Evolutionary conservation across 1,284 basidiomycete species (phyloP), one percentile per base, ranked within the genome.

Genomic region (Microbotryum intermedium): DNA sequence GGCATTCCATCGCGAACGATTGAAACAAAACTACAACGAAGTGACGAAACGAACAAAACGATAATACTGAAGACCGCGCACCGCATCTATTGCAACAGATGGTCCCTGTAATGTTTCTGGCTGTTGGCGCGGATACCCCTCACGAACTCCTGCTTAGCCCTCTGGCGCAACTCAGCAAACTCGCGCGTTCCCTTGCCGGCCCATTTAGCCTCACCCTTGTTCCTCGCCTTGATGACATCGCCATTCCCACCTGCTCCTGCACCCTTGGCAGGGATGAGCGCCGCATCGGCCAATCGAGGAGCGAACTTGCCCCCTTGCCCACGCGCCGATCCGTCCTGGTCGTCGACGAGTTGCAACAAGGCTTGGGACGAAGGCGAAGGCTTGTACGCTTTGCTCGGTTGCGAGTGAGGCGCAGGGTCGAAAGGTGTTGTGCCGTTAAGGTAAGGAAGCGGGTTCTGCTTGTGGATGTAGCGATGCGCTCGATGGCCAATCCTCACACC

Each of bases 401-500:
- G 52, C 1, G 66, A 60, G 53, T 68, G 66, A 21, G 64, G 55
- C 2, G 61, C 49, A 8, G 60, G 50, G 45, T 57, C 58, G 60
- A 67, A 69, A 2, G 67, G 65, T 20, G 57, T 63, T 16, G 57
- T 52, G 30, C 60, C 61, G 34, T 39, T 39, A 34, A 69, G 50
- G 56, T 69, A 63, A 2, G 74, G 70, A 6, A 75, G 71, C 74
- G 88, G 84, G 2, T 85, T 86, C 75, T 97, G 94, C 3, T 84
- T 81, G 75, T 97, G 95, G 75, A 95, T 93, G 42, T 87, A 82
- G 52, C 82, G 82, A 78, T 97, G 82, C 46, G 84, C 84, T 43
- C 93, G 85, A 72, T 99, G 95, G 0, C 93, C 93, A 65, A 99
- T 86, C 9, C 90, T 84, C 11, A 85, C 83, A 46, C 95, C 95